A percentile compares a stretch with the other conserved stretches of the same genome.
Evolutionary conservation across 331 rosid genomes (phyloP).

Genomic region (Malus hybrid): DNA sequence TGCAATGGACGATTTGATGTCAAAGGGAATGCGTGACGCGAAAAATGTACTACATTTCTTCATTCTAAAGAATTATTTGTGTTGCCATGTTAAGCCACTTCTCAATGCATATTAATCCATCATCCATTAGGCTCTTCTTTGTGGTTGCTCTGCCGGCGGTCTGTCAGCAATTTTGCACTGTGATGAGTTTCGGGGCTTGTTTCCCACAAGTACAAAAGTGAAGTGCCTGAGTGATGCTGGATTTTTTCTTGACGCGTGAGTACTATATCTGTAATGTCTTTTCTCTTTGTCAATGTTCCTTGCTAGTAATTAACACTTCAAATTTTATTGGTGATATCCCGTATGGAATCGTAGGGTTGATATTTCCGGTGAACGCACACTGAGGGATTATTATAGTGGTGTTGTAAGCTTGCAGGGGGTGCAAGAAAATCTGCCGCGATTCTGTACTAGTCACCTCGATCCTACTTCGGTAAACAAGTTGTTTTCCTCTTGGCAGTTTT

Average conservation of each 20-base stretch:
- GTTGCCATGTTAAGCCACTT: neutral
- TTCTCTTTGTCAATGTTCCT: neutral
- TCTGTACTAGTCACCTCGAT: constrained; percentile 64
- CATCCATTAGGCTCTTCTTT: constrained; percentile 54
- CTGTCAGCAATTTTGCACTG: constrained; percentile 83
- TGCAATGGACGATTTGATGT: constrained; percentile 78
- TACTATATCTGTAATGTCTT: constrained; percentile 2
- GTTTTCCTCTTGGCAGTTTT: neutral
- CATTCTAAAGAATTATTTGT: neutral
- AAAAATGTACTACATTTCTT: constrained; percentile 16
- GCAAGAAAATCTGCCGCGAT: constrained; percentile 51
- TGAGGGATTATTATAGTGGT: constrained; percentile 51
- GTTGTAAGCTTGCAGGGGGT: constrained; percentile 77
- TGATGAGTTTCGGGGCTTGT: constrained; percentile 55
- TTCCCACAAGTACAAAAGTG: constrained; percentile 60
- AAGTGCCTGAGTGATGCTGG: constrained; percentile 41
- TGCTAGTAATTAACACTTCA: neutral
- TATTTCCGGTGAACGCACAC: constrained; percentile 48
- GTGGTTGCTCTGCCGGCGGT: constrained; percentile 99
- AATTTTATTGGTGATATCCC: constrained; percentile 1
- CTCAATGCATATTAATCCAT: neutral
- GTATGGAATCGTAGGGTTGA: constrained; percentile 47
- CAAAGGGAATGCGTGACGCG: constrained; percentile 75
- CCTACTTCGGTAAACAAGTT: constrained; percentile 62
- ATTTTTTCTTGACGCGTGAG: constrained; percentile 63